Conservation (phyloP, 805 yeast species). For the Ogataea siamensis region DNA sequence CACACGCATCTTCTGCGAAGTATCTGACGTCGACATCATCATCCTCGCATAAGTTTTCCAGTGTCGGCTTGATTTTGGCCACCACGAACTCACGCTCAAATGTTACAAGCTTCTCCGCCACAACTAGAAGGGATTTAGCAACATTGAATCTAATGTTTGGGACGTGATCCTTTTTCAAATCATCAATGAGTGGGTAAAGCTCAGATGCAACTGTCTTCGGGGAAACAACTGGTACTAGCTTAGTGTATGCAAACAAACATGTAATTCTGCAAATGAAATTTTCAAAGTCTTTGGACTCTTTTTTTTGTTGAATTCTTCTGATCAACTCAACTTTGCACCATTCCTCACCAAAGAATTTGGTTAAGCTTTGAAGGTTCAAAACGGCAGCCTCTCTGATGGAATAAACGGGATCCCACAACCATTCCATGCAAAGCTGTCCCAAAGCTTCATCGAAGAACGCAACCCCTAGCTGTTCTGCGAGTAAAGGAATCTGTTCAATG, state of each 20-base stretch:
- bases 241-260: slow-evolving; percentile 82
- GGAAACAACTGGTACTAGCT: slow-evolving; percentile 69
- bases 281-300: slow-evolving; percentile 36
- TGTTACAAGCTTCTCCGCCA: slow-evolving; percentile 50
- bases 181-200: slow-evolving; percentile 76
- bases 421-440: slow-evolving; percentile 88
- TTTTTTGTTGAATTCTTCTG: slow-evolving; percentile 60
- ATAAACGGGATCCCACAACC: slow-evolving; percentile 98
- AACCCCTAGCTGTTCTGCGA: slow-evolving; percentile 92
- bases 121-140: slow-evolving; percentile 73
- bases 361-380: slow-evolving; percentile 69
- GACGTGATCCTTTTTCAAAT: slow-evolving; percentile 73
- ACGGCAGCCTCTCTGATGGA: slow-evolving; percentile 98
- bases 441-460: slow-evolving; percentile 90
- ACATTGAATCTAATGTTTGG: slow-evolving; percentile 95
- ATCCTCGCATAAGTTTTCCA: slow-evolving; percentile 67
- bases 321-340: slow-evolving; percentile 91
- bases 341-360: slow-evolving; percentile 84
- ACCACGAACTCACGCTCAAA: slow-evolving; percentile 41
- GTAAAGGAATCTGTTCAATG: slow-evolving; percentile 90
- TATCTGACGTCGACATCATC: slow-evolving; percentile 86
- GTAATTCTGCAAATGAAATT: slow-evolving; percentile 93
- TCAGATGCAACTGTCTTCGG: slow-evolving; percentile 56
- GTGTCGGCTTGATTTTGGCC: slow-evolving; percentile 57
- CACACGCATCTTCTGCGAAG: slow-evolving; percentile 61